Evolutionary conservation across 345 rosid species (phyloP), one percentile per base, ranked within the genome.

Genomic region (Citrus cavaleriei): DNA sequence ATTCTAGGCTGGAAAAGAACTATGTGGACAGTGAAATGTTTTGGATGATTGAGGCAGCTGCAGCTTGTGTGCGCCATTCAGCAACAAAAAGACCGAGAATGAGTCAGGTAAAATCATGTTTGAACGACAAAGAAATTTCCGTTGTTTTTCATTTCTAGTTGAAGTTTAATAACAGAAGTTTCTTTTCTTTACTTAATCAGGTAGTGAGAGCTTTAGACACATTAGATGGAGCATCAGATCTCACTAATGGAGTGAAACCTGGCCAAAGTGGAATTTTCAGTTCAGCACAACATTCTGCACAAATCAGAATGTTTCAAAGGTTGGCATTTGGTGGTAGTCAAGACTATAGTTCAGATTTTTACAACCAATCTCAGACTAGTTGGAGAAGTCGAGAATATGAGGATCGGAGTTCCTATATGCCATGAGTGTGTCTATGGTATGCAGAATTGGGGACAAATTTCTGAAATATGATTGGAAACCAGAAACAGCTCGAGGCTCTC

Each of bases 321-420:
- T 77, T 96, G 95, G 99, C 99, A 54, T 96, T 96, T 74, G 98
- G 99, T 74, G 98, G 99, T 34, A 91, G 93, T 83, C 95, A 96
- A 86, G 93, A 94, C 71, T 88, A 91, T 71, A 91, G 93, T 82
- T 91, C 98, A 18, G 91, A 90, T 75, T 87, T 85, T 79, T 91
- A 88, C 68, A 82, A 90, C 77, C 89, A 79, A 19, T 80, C 84
- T 28, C 97, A 88, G 79, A 91, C 92, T 84, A 96, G 99, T 84
- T 91, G 97, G 97, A 87, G 85, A 78, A 93, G 95, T 80, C 86
- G 88, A 75, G 97, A 95, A 4, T 75, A 72, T 2, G 77, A 73
- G 16, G 82, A 82, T 77, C 76, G 73, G 72, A 82, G 84, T 74
- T 76, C 79, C 73, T 85, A 73, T 66, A 87, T 81, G 73, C 91